phyloP scores from a whole-genome alignment of 2,329 filamentous ascomycete species.

The Rutstroemia sp. region DNA sequence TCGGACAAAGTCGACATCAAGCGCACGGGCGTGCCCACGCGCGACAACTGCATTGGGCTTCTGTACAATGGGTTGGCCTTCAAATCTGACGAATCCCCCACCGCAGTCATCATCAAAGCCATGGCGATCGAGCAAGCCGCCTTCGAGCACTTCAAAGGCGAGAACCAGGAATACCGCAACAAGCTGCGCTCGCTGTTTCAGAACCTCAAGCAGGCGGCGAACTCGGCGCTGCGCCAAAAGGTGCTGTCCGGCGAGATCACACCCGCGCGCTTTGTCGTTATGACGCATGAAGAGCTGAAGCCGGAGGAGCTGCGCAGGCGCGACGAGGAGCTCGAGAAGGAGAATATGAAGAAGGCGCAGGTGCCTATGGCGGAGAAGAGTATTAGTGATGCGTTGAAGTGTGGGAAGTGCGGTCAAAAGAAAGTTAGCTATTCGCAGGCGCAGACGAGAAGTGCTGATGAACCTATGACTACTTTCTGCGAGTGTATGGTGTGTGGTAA shows the following conservation, averaged over 20 bases:
- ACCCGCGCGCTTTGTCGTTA: constrained; percentile 68
- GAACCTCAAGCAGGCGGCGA: constrained; percentile 90
- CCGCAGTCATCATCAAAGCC: constrained; percentile 63
- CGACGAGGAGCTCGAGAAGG: constrained; percentile 70
- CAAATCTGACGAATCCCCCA: constrained; percentile 62
- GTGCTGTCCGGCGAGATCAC: constrained; percentile 70
- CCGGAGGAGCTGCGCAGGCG: constrained; percentile 71
- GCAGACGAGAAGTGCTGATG: constrained; percentile 91
- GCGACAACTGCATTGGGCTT: constrained; percentile 82
- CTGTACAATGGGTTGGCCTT: constrained; percentile 85
- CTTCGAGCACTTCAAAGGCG: constrained; percentile 60
- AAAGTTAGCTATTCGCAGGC: constrained; percentile 95
- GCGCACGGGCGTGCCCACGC: constrained; percentile 63
- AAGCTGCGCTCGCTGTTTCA: constrained; percentile 91
- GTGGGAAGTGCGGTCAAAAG: constrained; percentile 85
- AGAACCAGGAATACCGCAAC: constrained; percentile 68
- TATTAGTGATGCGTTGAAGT: constrained; percentile 80
- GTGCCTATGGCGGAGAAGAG: constrained; percentile 87
- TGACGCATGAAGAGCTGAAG: constrained; percentile 88
- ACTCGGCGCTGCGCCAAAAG: constrained; percentile 65
- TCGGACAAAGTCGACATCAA: constrained; percentile 73
- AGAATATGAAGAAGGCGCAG: constrained; percentile 97
- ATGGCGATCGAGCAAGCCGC: constrained; percentile 81
- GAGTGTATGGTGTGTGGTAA: constrained; percentile 64
- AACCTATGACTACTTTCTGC: constrained; percentile 78